These are phyloP conservation scores for Skeletonema costatum DNA, from an alignment of 108 stramenopile genomes.

Conservation along the genomic window DNA sequence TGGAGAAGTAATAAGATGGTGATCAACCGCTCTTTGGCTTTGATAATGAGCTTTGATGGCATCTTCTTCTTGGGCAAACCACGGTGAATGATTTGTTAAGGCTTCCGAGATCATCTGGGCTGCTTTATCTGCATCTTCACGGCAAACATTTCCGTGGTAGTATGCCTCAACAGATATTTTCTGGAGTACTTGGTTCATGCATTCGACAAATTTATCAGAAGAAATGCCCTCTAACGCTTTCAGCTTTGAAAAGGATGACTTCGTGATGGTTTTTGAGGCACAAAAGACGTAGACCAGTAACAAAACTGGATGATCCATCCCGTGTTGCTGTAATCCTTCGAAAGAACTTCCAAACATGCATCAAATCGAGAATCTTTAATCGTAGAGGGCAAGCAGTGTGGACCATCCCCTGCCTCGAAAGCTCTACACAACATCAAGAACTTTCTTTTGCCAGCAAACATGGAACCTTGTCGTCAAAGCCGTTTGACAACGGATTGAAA, in stretches of 20 bases:
- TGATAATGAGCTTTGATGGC: slow-evolving; percentile 53
- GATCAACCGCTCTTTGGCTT: slow-evolving; percentile 23
- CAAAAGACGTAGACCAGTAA: slow-evolving; percentile 59
- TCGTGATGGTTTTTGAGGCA: slow-evolving; percentile 63
- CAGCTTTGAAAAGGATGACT: slow-evolving; percentile 65
- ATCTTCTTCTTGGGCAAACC: slow-evolving; percentile 71
- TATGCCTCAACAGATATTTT: slow-evolving; percentile 65
- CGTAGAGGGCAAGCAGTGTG: slow-evolving; percentile 49
- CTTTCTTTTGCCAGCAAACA: slow-evolving; percentile 51
- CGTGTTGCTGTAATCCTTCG: slow-evolving; percentile 66
- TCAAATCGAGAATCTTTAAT: slow-evolving; percentile 66
- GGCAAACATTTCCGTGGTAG: slow-evolving; percentile 73
- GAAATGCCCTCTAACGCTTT: slow-evolving; percentile 58
- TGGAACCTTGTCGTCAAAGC: slow-evolving; percentile 84
- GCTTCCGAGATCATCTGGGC: slow-evolving; percentile 44
- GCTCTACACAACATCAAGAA: slow-evolving; percentile 58
- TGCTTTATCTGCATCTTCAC: slow-evolving; percentile 51
- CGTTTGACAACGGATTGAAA: slow-evolving; percentile 69
- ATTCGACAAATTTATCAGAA: slow-evolving; percentile 48
- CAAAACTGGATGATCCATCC: slow-evolving; percentile 62
- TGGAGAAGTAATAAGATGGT: slow-evolving; percentile 35
- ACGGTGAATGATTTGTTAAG: slow-evolving; percentile 25
- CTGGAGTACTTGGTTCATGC: slow-evolving; percentile 49
- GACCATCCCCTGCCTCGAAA: slow-evolving; percentile 56
- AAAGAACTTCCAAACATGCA: slow-evolving; percentile 66